Base-by-base conservation (phyloP, 805 yeast species). In the Alloascoidea africana region DNA sequence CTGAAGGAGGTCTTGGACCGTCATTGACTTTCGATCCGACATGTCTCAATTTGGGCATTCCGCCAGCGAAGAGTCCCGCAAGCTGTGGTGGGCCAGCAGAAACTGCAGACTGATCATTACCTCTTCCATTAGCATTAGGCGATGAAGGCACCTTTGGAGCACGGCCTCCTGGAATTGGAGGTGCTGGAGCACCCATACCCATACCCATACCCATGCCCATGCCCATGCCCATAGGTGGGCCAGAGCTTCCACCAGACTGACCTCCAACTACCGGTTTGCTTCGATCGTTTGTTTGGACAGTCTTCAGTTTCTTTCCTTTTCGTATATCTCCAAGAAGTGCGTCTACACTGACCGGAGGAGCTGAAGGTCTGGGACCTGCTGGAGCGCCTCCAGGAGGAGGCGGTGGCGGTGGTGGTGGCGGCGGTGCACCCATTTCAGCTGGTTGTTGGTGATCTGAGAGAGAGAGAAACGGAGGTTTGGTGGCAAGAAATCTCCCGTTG, bases 301-400 rank as follows among this genome's bases (percentile, higher is more conserved):
- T 75, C 49, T 74, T 77, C 39, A 79, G 61, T 35, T 48, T 55
- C 37, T 52, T 58, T 16, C 87, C 89, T 43, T 81, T 80, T 49
- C 85, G 71, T 45, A 89, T 89, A 53, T 83, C 94, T 18, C 91
- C 84, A 17, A 89, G 63, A 37, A 89, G 50, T 4, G 67, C 68
- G 36, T 52, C 54, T 27, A 53, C 44, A 46, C 53, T 57, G n/a
- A n/a, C n/a, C 8, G 49, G 48, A 14, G 52, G 41, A 36, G 54
- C 38, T 36, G 61, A 46, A 33, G 57, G 49, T 41, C 53, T 40
- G 19, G 63, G 48, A 37, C 55, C 46, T 6, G 42, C 36, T 4
- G 47, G 23, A 49, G 59, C 19, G n/a, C 30, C 30, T n/a, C 8
- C n/a, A n/a, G 30, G 13, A 8, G 30, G 30, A n/a, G 30, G 30